A percentile compares a stretch with the other conserved stretches of the same genome.
These are phyloP conservation scores for Hemisphaericaspora subhashii DNA, from an alignment of 1,139 yeast genomes.

Conservation along the genomic window DNA sequence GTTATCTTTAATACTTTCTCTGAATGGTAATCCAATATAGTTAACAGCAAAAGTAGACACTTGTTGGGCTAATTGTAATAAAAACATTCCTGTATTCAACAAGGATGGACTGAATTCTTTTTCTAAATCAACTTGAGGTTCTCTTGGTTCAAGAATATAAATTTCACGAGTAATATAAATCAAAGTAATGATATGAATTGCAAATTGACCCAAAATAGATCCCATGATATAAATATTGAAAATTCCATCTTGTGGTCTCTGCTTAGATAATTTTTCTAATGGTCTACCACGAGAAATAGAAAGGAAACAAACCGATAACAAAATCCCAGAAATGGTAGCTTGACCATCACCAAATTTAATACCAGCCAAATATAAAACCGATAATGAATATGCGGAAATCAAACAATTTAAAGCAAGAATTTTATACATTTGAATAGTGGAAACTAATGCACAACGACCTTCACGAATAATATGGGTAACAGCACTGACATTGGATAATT, in stretches of 20 bases:
- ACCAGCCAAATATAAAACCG: conserved; percentile 94
- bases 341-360: conserved; percentile 98
- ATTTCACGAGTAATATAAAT: conserved; percentile 82
- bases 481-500: conserved; percentile 86
- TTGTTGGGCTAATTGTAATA: conserved; percentile 92
- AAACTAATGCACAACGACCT: conserved; percentile 97
- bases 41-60: conserved; percentile 97
- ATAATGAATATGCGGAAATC: conserved; percentile 92
- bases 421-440: conserved; percentile 98
- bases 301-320: conserved; percentile 90
- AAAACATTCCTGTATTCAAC: conserved; percentile 93
- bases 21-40: conserved; percentile 96
- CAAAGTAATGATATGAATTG: conserved; percentile 82
- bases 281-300: conserved; percentile 95
- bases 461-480: conserved; percentile 94
- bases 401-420: conserved; percentile 94
- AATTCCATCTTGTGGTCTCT: conserved; percentile 97
- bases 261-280: conserved; percentile 81
- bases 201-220: conserved; percentile 93
- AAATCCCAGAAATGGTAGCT: conserved; percentile 88
- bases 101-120: conserved; percentile 86
- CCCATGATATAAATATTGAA: conserved; percentile 97
- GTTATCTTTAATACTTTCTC: conserved; percentile 86
- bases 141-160: conserved; percentile 87
- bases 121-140: conserved; percentile 84